Evolutionary conservation across 2,329 filamentous ascomycete species (phyloP).

Genomic region (Phoma sp.): DNA sequence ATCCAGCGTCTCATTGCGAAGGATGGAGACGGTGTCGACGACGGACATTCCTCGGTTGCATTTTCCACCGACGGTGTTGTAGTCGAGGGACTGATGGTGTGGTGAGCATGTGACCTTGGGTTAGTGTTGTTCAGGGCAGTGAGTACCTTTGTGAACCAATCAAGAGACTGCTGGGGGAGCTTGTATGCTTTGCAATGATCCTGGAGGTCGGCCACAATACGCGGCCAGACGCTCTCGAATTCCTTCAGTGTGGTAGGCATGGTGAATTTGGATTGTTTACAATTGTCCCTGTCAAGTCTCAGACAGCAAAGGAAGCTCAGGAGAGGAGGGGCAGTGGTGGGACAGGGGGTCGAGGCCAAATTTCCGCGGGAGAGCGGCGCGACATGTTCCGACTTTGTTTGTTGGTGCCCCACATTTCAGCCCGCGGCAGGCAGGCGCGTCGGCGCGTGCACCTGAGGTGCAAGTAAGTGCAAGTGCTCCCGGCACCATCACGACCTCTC

Average conservation of each 20-base stretch:
- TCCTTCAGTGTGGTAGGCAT: constrained; percentile 81
- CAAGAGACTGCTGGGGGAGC: constrained; percentile 77
- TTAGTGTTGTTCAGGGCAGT: constrained; percentile 3
- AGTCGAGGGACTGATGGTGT: constrained; percentile 71
- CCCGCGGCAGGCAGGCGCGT: constrained; percentile 28
- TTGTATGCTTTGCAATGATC: constrained; percentile 82
- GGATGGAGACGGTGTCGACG: constrained; percentile 83
- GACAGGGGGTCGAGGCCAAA: constrained; percentile 23
- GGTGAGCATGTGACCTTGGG: constrained; percentile 23
- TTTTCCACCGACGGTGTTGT: constrained; percentile 92
- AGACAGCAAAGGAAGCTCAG: constrained; percentile 11
- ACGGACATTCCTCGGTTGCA: constrained; percentile 99
- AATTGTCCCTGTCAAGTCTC: neutral
- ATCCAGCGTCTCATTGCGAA: constrained; percentile 74
- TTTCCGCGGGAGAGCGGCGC: constrained; percentile 6
- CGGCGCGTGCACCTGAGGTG: constrained; percentile 18
- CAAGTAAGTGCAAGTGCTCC: too few relatives aligned
- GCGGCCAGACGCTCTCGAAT: constrained; percentile 90
- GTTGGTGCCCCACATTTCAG: constrained; percentile 23
- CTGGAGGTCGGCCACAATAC: constrained; percentile 81
- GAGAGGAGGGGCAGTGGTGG: constrained; percentile 18
- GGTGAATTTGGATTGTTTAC: constrained; percentile 7
- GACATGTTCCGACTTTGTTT: constrained; percentile 28
- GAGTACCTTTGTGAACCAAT: constrained; percentile 83
- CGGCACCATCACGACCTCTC: constrained; percentile 3